Evolutionary conservation across 169 alveolate genomes (phyloP).

Genomic region (Theileria equi): DNA sequence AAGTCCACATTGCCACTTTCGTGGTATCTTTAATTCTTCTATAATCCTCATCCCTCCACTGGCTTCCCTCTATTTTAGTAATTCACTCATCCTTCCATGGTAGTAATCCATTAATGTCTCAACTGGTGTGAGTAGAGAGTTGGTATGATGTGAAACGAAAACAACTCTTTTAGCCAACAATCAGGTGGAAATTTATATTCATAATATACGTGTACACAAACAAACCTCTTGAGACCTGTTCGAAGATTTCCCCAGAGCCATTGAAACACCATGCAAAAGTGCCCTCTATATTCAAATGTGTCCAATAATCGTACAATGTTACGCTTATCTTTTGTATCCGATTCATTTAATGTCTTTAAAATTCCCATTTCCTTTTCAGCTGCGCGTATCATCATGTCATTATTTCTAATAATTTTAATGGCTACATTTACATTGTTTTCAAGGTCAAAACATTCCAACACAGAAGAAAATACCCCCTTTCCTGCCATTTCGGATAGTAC

Average conservation of each 20-base stretch:
- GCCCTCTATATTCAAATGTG: constrained; percentile 81
- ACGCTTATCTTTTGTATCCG: constrained; percentile 77
- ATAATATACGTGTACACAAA: neutral
- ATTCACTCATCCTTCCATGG: neutral
- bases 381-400: constrained; percentile 88
- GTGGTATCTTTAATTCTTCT: too few relatives aligned
- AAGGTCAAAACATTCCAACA: constrained; percentile 75
- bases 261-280: constrained; percentile 86
- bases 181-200: constrained; percentile 14
- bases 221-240: constrained; percentile 76
- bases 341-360: constrained; percentile 71
- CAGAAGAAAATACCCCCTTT: constrained; percentile 87
- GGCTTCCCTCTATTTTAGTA: neutral
- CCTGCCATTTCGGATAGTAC: constrained; percentile 82
- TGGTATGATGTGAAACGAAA: too few relatives aligned
- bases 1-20: too few relatives aligned
- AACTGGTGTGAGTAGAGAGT: too few relatives aligned
- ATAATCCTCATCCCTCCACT: too few relatives aligned
- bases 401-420: constrained; percentile 79
- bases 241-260: constrained; percentile 89
- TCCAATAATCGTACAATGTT: constrained; percentile 81
- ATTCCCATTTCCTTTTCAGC: constrained; percentile 89
- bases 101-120: neutral
- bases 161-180: too few relatives aligned
- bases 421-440: constrained; percentile 72